A percentile compares a stretch with the other conserved stretches of the same genome.
phyloP scores from a whole-genome alignment of 306 rosid genomes.

The Parietaria judaica region DNA sequence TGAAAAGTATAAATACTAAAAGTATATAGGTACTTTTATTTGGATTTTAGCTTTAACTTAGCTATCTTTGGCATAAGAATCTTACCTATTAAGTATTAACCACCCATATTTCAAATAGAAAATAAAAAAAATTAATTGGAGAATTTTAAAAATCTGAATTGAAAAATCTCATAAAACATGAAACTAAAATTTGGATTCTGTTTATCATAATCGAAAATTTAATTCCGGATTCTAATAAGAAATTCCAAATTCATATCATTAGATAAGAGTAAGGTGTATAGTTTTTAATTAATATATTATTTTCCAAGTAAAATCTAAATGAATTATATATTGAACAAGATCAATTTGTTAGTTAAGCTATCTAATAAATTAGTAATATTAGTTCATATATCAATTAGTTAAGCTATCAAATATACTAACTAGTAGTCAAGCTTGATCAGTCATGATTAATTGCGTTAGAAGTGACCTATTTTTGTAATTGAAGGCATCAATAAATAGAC shows the following conservation, averaged over 20 bases:
- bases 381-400: background rate
- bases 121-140: no score
- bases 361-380: no score
- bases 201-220: no score
- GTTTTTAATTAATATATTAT: background rate
- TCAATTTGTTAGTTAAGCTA: no score
- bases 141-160: no score
- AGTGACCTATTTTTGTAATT: background rate
- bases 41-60: background rate
- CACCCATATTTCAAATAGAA: no score
- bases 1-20: background rate
- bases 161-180: no score
- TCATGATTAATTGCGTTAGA: background rate
- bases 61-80: background rate
- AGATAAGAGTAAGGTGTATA: background rate
- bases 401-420: background rate
- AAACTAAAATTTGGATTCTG: no score
- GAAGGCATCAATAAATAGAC: slow-evolving; percentile 3
- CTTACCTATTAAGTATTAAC: no score
- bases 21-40: background rate
- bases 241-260: no score
- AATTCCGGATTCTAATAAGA: no score
- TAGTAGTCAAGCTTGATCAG: background rate
- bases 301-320: background rate
- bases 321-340: no score